These are phyloP conservation scores for Cercospora berteroae DNA, from an alignment of 2,329 filamentous ascomycete genomes.

Conservation along the genomic window DNA sequence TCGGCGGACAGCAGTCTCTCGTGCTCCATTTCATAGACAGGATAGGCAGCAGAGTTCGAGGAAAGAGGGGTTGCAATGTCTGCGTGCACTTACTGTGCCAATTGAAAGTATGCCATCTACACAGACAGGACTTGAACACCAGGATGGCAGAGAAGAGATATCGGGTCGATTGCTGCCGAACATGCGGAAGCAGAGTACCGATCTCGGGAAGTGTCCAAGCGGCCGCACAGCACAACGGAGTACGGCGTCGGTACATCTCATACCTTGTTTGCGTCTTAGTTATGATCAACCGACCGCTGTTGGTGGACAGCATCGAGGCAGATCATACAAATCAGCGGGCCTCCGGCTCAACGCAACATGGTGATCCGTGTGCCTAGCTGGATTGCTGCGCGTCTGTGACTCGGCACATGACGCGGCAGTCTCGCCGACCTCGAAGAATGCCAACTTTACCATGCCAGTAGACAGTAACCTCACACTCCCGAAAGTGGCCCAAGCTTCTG, in stretches of 20 bases:
- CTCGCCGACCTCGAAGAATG: neutral
- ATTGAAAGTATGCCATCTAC: neutral
- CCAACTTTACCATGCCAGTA: neutral
- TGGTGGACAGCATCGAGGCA: neutral
- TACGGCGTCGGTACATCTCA: neutral
- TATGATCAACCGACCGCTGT: neutral
- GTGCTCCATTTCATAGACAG: slow-evolving; percentile 16
- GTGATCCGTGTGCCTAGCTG: neutral
- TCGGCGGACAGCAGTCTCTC: slow-evolving; percentile 25
- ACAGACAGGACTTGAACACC: neutral
- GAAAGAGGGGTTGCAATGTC: neutral
- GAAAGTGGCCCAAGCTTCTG: too few species aligned
- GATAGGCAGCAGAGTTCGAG: neutral
- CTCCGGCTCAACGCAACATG: neutral
- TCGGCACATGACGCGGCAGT: neutral
- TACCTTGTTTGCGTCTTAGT: neutral
- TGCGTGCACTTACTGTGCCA: neutral
- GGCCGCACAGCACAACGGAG: neutral
- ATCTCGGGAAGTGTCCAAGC: neutral
- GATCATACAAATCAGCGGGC: neutral
- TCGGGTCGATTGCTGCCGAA: neutral
- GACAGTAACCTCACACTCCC: too few species aligned
- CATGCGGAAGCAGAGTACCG: neutral
- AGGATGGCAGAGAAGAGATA: neutral
- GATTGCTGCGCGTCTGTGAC: neutral